These are phyloP conservation scores for Patellifolia procumbens DNA, from an alignment of 179 eudicot genomes.

Conservation along the genomic window DNA sequence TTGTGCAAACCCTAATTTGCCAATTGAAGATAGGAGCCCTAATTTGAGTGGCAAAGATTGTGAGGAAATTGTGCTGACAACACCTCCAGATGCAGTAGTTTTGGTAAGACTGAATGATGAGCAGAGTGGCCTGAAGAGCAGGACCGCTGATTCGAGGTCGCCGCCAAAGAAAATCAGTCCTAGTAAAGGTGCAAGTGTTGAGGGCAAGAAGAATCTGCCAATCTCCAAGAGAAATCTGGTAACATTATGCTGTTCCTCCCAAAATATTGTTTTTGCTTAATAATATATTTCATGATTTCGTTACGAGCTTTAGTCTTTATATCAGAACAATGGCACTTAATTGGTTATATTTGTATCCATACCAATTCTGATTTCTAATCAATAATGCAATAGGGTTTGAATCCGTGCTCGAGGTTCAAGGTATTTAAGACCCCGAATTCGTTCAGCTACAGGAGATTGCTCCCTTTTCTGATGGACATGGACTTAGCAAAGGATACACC, in stretches of 20 bases:
- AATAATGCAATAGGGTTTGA: constrained; percentile 44
- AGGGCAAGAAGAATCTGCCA: constrained; percentile 22
- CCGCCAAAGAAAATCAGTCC: constrained; percentile 22
- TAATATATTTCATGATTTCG: background rate
- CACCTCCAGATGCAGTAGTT: constrained; percentile 56
- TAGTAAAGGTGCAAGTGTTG: constrained; percentile 15
- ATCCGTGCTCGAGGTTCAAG: constrained; percentile 55
- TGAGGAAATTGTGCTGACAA: constrained; percentile 49
- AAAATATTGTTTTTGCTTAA: background rate
- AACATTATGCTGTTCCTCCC: background rate
- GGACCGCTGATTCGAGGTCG: constrained; percentile 17
- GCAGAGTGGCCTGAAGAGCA: background rate
- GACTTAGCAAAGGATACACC: constrained; percentile 46
- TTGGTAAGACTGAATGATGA: constrained; percentile 23
- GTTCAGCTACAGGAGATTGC: constrained; percentile 69
- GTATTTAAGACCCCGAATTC: constrained; percentile 53
- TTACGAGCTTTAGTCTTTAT: background rate
- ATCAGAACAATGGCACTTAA: background rate
- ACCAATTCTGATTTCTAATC: background rate
- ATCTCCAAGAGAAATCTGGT: constrained; percentile 37
- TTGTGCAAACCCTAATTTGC: constrained; percentile 4
- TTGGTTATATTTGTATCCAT: background rate
- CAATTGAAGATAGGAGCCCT: constrained; percentile 21
- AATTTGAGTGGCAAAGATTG: constrained; percentile 11
- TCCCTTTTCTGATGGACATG: constrained; percentile 63